Evolutionary conservation across 768 basidiomycete genomes (phyloP).

Genomic region (Solioccasus polychromus): DNA sequence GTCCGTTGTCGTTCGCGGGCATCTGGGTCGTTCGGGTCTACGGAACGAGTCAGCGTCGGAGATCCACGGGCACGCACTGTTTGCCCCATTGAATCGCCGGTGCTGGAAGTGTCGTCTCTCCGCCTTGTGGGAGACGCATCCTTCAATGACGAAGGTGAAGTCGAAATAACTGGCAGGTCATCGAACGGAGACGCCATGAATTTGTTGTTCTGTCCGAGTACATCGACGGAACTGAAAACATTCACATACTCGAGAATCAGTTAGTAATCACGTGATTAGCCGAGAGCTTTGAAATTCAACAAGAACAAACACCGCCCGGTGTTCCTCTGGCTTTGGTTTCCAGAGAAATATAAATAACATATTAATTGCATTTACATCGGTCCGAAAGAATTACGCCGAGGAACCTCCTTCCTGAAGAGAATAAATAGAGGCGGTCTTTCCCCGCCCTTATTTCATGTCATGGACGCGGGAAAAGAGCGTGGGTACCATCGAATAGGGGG

Average conservation of each 20-base stretch:
- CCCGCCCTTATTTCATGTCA: too few relatives aligned
- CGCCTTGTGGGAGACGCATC: constrained; percentile 40
- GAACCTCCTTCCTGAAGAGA: too few relatives aligned
- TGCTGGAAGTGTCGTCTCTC: constrained; percentile 35
- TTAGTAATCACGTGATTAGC: neutral
- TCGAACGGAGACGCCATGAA: constrained; percentile 39
- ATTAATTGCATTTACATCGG: too few relatives aligned
- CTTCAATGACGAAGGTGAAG: constrained; percentile 43
- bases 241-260: constrained; percentile 1
- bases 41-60: constrained; percentile 58
- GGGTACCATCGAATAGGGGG: too few relatives aligned
- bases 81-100: constrained; percentile 40
- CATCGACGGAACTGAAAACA: neutral
- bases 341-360: too few relatives aligned
- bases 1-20: constrained; percentile 84
- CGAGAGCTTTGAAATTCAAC: constrained; percentile 4
- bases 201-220: neutral
- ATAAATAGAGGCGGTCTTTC: too few relatives aligned
- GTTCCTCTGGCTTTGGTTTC: too few relatives aligned
- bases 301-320: constrained; percentile 3
- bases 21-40: constrained; percentile 69
- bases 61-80: constrained; percentile 50
- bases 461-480: too few relatives aligned
- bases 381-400: too few relatives aligned
- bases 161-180: constrained; percentile 32